Conservation (phyloP, 768 basidiomycete species). For the Lactarius indigo region DNA sequence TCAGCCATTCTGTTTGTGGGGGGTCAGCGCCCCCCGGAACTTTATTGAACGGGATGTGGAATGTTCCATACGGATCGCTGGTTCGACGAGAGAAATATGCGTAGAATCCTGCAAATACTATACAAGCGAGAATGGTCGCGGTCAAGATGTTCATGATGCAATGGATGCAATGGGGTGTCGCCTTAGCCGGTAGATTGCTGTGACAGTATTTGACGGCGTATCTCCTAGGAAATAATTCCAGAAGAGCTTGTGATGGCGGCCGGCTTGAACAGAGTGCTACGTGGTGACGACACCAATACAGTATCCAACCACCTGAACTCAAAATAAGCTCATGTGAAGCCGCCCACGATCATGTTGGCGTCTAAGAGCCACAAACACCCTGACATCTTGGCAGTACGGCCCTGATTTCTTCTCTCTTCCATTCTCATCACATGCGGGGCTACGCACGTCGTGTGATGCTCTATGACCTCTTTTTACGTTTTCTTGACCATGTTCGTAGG, state of each 20-base stretch:
- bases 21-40: slow-evolving; percentile 34
- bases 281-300: not conserved
- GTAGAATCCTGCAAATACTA: not conserved
- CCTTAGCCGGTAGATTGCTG: not conserved
- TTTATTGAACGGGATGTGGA: slow-evolving; percentile 53
- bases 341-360: not conserved
- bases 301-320: not conserved
- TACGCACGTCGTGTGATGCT: not conserved
- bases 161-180: not conserved
- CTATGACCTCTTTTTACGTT: not conserved
- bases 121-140: slow-evolving; percentile 2
- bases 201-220: not conserved
- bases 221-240: not conserved
- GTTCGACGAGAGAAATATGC: slow-evolving; percentile 5
- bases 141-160: not conserved
- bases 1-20: slow-evolving; percentile 64
- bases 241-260: not conserved
- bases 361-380: not conserved
- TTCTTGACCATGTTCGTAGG: slow-evolving; percentile 23
- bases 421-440: slow-evolving; percentile 2
- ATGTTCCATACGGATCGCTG: slow-evolving; percentile 54
- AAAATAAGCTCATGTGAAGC: not conserved
- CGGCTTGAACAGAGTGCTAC: not conserved
- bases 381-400: not conserved
- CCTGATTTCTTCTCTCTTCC: not conserved